Base-by-base conservation (phyloP, 306 rosid genomes). In the Begonia loranthoides region DNA sequence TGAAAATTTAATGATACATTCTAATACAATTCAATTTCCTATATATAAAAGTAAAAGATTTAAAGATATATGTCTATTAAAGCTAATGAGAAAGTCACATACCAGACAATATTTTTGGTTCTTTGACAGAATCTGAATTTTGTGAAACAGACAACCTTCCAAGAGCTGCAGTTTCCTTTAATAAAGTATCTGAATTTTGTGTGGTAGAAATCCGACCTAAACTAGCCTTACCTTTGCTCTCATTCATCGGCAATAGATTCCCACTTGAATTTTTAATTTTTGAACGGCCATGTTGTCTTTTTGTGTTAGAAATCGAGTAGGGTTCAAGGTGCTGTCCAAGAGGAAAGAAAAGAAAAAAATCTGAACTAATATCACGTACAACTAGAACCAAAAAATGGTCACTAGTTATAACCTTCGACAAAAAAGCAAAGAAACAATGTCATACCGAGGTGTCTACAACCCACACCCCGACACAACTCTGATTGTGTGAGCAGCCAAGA, bases 381-480 rank as follows among this genome's bases (percentile, higher is more conserved):
- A 28, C 36, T 28, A 28, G 36, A 7, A 51, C 19, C 49, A 49
- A 46, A 57, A 62, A 68, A 16, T 54, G 22, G 17, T 19, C 46
- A 65, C 54, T 28, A 28, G 36, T 61, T 24, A 45, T 17, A 48
- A 17, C 39, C 21, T 53, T 22, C 19, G 19, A 65, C 15, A 66
- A 55, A 55, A 8, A 48, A 33, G 55, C 45, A 55, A 19, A 11
- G 62, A 66, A 60, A 43, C 3, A 7, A 12, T 11, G 47, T 62
- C 46, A 50, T 90, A 90, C 99, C 95, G 86, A 66, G 63, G 86
- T 86, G 70, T 90, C 99, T 47, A 90, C 99, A 60, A 90, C 99
- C 99, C 99, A 90, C 61, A 90, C 95, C 65, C 99, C 99, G 54
- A 90, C 99, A 64, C 99, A 90, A 56, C 86, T 90, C 70, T 90